Evolutionary conservation across 2,329 filamentous ascomycete species (phyloP).

Genomic region (Chaetoscypha palmicola): DNA sequence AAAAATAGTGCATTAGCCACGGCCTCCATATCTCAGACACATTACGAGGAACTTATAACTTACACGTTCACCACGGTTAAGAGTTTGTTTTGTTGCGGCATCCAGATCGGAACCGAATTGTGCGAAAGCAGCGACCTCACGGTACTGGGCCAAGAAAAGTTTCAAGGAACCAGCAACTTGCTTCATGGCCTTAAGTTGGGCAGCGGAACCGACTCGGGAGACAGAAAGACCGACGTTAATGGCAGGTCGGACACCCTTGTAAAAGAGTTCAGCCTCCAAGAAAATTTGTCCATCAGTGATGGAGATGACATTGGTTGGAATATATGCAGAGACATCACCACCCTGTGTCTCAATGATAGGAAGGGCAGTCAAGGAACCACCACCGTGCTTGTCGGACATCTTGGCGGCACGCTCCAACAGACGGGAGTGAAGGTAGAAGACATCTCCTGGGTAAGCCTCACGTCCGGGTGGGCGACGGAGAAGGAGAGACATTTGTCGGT

Average conservation of each 20-base stretch:
- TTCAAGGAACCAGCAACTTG: conserved; percentile 99
- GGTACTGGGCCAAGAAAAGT: conserved; percentile 99
- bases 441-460: conserved; percentile 99
- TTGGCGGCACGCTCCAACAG: conserved; percentile 98
- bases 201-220: conserved; percentile 98
- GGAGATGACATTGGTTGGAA: conserved; percentile 99
- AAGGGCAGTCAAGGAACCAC: conserved; percentile 93
- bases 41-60: conserved; percentile 37
- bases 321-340: conserved; percentile 99
- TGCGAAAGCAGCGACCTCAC: conserved; percentile 98
- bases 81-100: conserved; percentile 97
- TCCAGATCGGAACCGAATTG: conserved; percentile 99
- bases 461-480: conserved; percentile 96
- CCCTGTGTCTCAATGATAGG: conserved; percentile 99
- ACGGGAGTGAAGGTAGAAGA: conserved; percentile 99
- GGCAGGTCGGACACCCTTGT: conserved; percentile 99
- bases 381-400: conserved; percentile 92
- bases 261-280: conserved; percentile 98
- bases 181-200: conserved; percentile 99
- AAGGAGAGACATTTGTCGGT: conserved; percentile 97
- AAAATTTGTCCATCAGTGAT: conserved; percentile 99
- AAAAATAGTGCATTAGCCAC: too few species aligned
- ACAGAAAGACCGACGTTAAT: conserved; percentile 99
- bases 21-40: too few species aligned
- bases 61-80: conserved; percentile 96